Evolutionary conservation across 2,329 filamentous ascomycete species (phyloP).

Genomic region (Pseudogymnoascus sp.): DNA sequence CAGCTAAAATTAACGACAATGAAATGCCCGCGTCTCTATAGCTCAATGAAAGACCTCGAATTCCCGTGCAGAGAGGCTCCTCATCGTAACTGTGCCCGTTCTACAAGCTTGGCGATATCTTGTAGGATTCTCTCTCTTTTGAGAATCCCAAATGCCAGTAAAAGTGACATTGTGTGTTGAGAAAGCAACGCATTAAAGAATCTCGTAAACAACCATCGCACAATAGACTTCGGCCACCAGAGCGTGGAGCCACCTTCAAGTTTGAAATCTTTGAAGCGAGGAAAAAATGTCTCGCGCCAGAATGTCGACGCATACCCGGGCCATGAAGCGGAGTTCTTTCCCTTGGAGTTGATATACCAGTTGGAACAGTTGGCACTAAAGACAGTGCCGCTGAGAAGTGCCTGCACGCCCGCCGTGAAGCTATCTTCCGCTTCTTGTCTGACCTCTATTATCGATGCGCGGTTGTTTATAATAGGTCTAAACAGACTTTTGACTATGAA

Average conservation of each 20-base stretch:
- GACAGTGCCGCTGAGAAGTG: slow-evolving; percentile 27
- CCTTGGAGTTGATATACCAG: slow-evolving; percentile 33
- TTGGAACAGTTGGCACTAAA: slow-evolving; percentile 33
- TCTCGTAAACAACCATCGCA: background rate
- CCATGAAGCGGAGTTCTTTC: slow-evolving; percentile 32
- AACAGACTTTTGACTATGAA: slow-evolving; percentile 26
- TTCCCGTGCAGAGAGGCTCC: background rate
- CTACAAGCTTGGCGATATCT: background rate
- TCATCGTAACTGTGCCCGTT: background rate
- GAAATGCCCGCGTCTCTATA: background rate
- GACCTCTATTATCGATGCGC: slow-evolving; percentile 29
- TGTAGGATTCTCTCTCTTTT: background rate
- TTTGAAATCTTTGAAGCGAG: slow-evolving; percentile 17
- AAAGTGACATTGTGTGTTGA: background rate
- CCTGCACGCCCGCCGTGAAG: slow-evolving; percentile 26
- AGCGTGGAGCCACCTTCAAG: slow-evolving; percentile 8
- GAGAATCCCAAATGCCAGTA: background rate
- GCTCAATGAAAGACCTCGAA: background rate
- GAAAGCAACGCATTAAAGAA: background rate
- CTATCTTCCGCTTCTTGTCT: slow-evolving; percentile 27
- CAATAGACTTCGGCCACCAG: slow-evolving; percentile 9
- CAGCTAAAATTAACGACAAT: background rate
- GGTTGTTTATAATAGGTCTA: slow-evolving; percentile 27
- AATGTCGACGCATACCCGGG: slow-evolving; percentile 26
- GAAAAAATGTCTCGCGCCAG: slow-evolving; percentile 25